These are phyloP conservation scores for Pseudopyrenochaeta lycopersici DNA, from an alignment of 2,329 filamentous ascomycete genomes.

Conservation along the genomic window DNA sequence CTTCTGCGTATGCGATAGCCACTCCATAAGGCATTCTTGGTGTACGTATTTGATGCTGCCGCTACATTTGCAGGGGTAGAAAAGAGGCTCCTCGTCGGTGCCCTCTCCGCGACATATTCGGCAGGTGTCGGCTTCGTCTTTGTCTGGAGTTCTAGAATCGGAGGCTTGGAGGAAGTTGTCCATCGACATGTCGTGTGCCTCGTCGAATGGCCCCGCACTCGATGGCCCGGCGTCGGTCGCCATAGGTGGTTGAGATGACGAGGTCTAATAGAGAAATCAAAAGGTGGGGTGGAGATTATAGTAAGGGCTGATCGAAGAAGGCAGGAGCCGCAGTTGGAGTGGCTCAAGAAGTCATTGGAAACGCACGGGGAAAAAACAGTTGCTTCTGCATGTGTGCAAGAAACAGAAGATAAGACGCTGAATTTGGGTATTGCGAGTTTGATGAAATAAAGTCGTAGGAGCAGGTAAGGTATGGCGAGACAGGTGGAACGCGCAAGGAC, in stretches of 20 bases:
- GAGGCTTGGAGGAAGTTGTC: slow-evolving; percentile 45
- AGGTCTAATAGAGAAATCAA: slow-evolving; percentile 1
- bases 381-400: neutral
- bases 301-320: slow-evolving; percentile 8
- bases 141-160: slow-evolving; percentile 43
- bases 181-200: slow-evolving; percentile 13
- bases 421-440: too few relatives aligned
- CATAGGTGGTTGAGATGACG: slow-evolving; percentile 23
- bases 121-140: slow-evolving; percentile 80
- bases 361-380: neutral
- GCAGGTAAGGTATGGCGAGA: too few relatives aligned
- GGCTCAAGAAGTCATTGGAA: slow-evolving; percentile 39
- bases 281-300: neutral
- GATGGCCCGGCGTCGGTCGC: slow-evolving; percentile 26
- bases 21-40: slow-evolving; percentile 98
- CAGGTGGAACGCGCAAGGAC: too few relatives aligned
- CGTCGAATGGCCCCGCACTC: slow-evolving; percentile 20
- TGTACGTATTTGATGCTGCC: slow-evolving; percentile 99
- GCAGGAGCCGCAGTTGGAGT: slow-evolving; percentile 28
- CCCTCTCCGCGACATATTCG: slow-evolving; percentile 95
- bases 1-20: slow-evolving; percentile 98
- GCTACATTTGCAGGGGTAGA: slow-evolving; percentile 98
- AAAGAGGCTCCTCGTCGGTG: slow-evolving; percentile 82
- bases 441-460: too few relatives aligned
- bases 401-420: neutral